phyloP scores from a whole-genome alignment of 2,329 filamentous ascomycete genomes.

The Neurospora crassa region DNA sequence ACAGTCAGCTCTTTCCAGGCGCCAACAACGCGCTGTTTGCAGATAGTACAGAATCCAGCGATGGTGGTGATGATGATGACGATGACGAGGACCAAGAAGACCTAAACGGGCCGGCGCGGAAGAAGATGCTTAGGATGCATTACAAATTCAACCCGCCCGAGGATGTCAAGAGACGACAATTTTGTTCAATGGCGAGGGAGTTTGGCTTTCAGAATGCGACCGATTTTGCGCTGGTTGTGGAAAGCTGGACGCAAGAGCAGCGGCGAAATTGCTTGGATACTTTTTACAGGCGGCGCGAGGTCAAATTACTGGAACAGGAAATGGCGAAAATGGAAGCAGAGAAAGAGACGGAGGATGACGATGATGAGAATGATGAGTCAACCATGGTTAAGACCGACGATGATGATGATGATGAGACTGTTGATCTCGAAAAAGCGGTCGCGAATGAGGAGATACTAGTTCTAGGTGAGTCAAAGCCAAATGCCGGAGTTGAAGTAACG shows the following conservation, averaged over 20 bases:
- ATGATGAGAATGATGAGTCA: conserved; percentile 10
- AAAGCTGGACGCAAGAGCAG: conserved; percentile 80
- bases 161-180: conserved; percentile 69
- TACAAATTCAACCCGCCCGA: conserved; percentile 61
- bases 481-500: conserved; percentile 2
- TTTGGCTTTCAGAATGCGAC: conserved; percentile 68
- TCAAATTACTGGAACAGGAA: conserved; percentile 31
- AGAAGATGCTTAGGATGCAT: conserved; percentile 23
- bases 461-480: background rate
- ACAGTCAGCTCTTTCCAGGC: conserved; percentile 9
- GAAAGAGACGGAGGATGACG: conserved; percentile 10
- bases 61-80: conserved; percentile 17
- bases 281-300: conserved; percentile 66
- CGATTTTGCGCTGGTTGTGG: conserved; percentile 84
- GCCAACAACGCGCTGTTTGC: conserved; percentile 50
- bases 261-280: conserved; percentile 66
- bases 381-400: conserved; percentile 4
- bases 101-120: conserved; percentile 7
- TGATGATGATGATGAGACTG: conserved; percentile 4
- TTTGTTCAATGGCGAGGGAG: conserved; percentile 78
- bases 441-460: background rate
- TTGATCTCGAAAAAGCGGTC: background rate
- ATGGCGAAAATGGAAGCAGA: conserved; percentile 18
- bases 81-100: conserved; percentile 17
- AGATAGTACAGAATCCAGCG: conserved; percentile 31